These are phyloP conservation scores for Kluyveromyces sp. DNA, from an alignment of 1,139 yeast genomes.

Conservation along the genomic window DNA sequence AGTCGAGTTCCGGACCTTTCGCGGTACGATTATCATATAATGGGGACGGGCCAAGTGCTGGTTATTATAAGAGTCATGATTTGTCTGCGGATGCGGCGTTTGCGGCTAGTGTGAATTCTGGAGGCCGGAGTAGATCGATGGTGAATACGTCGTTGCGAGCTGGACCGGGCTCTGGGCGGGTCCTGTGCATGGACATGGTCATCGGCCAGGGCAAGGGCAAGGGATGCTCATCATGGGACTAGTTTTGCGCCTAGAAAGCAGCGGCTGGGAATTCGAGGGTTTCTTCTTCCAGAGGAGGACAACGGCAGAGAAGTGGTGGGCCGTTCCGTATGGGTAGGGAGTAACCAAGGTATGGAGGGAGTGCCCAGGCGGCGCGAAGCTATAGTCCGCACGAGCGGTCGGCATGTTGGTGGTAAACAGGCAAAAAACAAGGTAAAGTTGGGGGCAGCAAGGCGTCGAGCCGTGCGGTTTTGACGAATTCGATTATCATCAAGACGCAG, in stretches of 20 bases:
- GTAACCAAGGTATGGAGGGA: background rate
- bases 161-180: too few species aligned
- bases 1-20: slow-evolving; percentile 28
- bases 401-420: too few species aligned
- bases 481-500: slow-evolving; percentile 24
- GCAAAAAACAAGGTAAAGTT: too few species aligned
- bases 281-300: too few species aligned
- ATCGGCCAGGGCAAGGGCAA: too few species aligned
- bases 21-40: slow-evolving; percentile 29
- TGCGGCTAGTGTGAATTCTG: slow-evolving; percentile 3
- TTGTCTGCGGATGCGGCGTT: slow-evolving; percentile 28
- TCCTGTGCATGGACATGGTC: too few species aligned
- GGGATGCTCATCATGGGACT: too few species aligned
- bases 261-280: too few species aligned
- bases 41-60: slow-evolving; percentile 14
- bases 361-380: slow-evolving; percentile 2
- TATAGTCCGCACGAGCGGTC: background rate
- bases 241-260: too few species aligned
- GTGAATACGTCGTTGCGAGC: background rate
- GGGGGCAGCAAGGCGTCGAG: background rate
- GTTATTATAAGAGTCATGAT: slow-evolving; percentile 17
- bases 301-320: too few species aligned
- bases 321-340: background rate
- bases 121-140: slow-evolving; percentile 10
- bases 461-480: slow-evolving; percentile 2